Evolutionary conservation across 192 early-diverging fungal genomes (phyloP).

Genomic region (Coemansia sp.): DNA sequence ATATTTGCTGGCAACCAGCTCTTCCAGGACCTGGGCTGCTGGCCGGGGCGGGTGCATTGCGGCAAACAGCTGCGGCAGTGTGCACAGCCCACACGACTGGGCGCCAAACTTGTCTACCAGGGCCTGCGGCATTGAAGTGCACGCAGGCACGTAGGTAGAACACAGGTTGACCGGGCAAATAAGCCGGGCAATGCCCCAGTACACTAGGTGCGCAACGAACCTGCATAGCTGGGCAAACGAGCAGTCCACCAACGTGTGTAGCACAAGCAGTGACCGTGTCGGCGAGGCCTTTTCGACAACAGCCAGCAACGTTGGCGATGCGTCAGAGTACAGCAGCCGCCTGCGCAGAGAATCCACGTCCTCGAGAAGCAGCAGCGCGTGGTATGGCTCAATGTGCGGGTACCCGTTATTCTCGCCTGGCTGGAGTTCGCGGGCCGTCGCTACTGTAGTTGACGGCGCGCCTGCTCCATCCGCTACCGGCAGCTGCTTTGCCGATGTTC

Average conservation of each 20-base stretch:
- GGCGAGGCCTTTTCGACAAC: constrained; percentile 53
- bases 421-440: constrained; percentile 56
- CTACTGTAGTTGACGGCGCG: constrained; percentile 14
- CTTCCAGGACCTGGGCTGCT: constrained; percentile 20
- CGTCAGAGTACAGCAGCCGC: constrained; percentile 76
- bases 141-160: constrained; percentile 65
- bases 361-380: constrained; percentile 75
- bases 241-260: constrained; percentile 80
- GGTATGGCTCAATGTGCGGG: constrained; percentile 78
- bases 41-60: constrained; percentile 39
- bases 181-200: constrained; percentile 88
- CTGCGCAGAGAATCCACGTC: constrained; percentile 74
- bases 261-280: constrained; percentile 57
- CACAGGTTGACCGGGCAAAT: constrained; percentile 72
- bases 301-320: constrained; percentile 75
- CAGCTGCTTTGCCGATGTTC: constrained; percentile 4
- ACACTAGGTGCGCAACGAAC: constrained; percentile 84
- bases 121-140: neutral
- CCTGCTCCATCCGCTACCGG: constrained; percentile 8
- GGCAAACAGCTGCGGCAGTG: constrained; percentile 31
- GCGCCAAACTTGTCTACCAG: constrained; percentile 5
- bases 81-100: constrained; percentile 16
- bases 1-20: constrained; percentile 7
- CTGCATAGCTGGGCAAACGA: constrained; percentile 91
- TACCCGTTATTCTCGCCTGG: constrained; percentile 42